Evolutionary conservation across 805 yeast genomes (phyloP), one percentile per base, ranked within the genome.

Genomic region (Sugiyamaella smithiae): DNA sequence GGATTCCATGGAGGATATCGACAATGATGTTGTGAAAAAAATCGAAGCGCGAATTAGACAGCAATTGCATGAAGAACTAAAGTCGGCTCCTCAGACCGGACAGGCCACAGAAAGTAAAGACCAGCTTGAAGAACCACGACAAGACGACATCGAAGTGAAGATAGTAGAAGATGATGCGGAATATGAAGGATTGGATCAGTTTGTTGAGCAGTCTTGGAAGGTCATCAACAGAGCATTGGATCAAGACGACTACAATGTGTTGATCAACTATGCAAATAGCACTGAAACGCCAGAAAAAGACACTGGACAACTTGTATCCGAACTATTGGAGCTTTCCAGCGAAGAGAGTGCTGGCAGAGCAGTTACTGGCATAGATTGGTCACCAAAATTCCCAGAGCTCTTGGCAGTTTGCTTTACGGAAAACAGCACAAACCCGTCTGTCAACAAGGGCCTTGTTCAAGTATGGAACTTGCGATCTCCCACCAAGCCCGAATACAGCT

Each of bases 401-500:
- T 47, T 69, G 5, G 67, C 68, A 1, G 57, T 64, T 3, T 59
- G 69, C 2, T 66, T 63, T 43, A 53, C 68, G 1, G 59, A 51
- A 19, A 57, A 50, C 31, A 51, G 48, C 32, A 31, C 51, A 2
- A 51, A 59, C 3, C 43, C 57, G 1, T 48, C 50, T 9, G 62
- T 57, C 14, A 40, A 64, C 4, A 55, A 59, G 45, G 71, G 71
- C 1, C 47, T 64, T 1, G 62, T 68, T 2, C 57, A 54, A 26
- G 55, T 69, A 0, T 77, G 74, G 68, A 71, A 71, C 46, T 46
- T 61, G 22, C 65, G 67, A 32, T 49, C 59, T 28, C 55, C 51
- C 11, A 50, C 48, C 16, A 23, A 52, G 6, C 71, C 74, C 1
- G 82, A 74, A 57, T 74, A 65, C 58, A 67, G 68, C 40, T 63